Evolutionary conservation across 2,329 filamentous ascomycete genomes (phyloP).

Genomic region (Colletotrichum destructivum): DNA sequence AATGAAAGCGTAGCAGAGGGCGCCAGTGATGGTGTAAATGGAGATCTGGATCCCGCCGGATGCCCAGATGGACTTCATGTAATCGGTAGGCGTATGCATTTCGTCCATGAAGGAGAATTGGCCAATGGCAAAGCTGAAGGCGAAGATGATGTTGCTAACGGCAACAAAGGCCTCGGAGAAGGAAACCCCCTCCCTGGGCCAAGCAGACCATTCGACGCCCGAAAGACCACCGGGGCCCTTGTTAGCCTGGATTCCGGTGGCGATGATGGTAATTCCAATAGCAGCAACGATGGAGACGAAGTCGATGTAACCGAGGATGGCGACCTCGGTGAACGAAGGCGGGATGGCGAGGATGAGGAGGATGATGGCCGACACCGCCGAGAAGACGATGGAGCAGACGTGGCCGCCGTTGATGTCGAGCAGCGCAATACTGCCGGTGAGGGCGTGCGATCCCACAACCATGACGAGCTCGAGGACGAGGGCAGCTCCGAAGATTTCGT

Average conservation of each 20-base stretch:
- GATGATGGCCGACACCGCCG: conserved; percentile 61
- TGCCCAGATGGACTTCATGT: conserved; percentile 69
- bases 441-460: conserved; percentile 79
- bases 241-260: conserved; percentile 51
- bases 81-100: conserved; percentile 65
- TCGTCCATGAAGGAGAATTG: conserved; percentile 69
- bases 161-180: conserved; percentile 73
- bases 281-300: conserved; percentile 77
- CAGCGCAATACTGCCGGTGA: conserved; percentile 80
- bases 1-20: conserved; percentile 79
- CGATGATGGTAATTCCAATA: conserved; percentile 53
- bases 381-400: conserved; percentile 62
- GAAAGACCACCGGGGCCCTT: conserved; percentile 53
- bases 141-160: conserved; percentile 79
- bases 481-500: conserved; percentile 73
- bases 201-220: conserved; percentile 58
- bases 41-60: conserved; percentile 73
- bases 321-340: conserved; percentile 65
- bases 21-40: conserved; percentile 78
- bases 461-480: conserved; percentile 77
- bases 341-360: conserved; percentile 63
- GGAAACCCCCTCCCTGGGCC: conserved; percentile 60
- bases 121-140: conserved; percentile 72
- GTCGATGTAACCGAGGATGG: conserved; percentile 65
- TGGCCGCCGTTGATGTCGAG: conserved; percentile 73